Conservation (phyloP, 176 grass and related monocot genomes). For the Urochloa ruziziensis region DNA sequence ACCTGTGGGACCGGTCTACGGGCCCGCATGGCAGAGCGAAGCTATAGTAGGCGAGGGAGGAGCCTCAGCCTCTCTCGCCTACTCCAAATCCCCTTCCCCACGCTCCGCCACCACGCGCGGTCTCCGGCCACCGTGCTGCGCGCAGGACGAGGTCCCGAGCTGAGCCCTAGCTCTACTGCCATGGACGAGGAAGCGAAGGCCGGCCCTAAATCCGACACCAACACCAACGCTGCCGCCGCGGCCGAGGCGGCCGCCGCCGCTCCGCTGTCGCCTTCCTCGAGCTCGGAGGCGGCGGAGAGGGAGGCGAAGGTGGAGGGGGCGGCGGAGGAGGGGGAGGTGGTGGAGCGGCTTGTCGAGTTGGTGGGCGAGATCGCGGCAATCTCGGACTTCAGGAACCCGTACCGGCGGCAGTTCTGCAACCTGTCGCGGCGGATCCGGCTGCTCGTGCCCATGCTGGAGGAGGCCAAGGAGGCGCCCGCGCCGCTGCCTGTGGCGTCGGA, state of each 20-base stretch:
- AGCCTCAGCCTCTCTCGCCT: background rate
- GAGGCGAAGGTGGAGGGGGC: background rate
- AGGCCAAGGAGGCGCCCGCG: conserved; percentile 67
- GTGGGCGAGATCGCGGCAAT: conserved; percentile 65
- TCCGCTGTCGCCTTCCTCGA: conserved; percentile 10
- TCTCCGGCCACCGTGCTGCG: background rate
- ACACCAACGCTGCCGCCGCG: background rate
- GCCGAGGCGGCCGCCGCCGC: conserved; percentile 7
- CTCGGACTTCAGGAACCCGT: conserved; percentile 81
- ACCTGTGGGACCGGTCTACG: conserved; percentile 4
- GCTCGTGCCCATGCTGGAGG: conserved; percentile 90
- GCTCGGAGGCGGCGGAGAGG: conserved; percentile 1
- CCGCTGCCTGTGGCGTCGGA: conserved; percentile 38
- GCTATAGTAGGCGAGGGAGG: conserved; percentile 17
- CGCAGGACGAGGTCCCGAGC: background rate
- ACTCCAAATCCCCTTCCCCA: conserved; percentile 25
- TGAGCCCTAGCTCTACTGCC: background rate
- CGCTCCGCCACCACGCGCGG: background rate
- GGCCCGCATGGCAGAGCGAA: background rate
- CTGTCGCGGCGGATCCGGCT: conserved; percentile 92
- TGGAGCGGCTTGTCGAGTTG: conserved; percentile 48
- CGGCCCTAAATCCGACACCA: background rate
- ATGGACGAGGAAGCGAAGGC: conserved; percentile 43
- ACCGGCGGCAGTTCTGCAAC: conserved; percentile 79
- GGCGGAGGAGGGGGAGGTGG: conserved; percentile 28